Percentiles rank a stretch among this genome's conserved stretches.
Evolutionary conservation across 306 rosid genomes (phyloP).

Genomic region (Cucurbita ficifolia): DNA sequence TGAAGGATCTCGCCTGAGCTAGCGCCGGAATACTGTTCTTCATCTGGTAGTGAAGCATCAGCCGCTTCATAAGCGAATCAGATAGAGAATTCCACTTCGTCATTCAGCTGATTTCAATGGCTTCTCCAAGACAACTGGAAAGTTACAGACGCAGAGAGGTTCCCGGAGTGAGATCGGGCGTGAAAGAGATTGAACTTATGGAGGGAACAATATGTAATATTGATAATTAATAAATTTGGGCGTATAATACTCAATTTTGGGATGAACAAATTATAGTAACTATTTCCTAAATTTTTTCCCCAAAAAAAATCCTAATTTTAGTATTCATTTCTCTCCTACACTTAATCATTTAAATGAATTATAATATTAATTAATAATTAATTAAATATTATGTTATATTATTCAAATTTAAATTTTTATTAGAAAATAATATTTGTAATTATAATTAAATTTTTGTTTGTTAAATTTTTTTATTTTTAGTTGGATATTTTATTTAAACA

Average conservation of each 20-base stretch:
- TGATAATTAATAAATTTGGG: background rate
- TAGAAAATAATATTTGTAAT: too few relatives aligned
- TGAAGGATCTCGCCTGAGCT: slow-evolving; percentile 40
- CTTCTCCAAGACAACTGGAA: slow-evolving; percentile 3
- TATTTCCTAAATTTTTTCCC: background rate
- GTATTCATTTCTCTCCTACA: too few relatives aligned
- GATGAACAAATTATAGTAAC: background rate
- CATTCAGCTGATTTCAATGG: slow-evolving; percentile 8
- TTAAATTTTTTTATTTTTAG: too few relatives aligned
- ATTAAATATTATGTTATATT: too few relatives aligned
- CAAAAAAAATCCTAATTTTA: too few relatives aligned
- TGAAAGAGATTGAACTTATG: background rate
- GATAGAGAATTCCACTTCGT: slow-evolving; percentile 43
- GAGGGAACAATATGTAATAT: background rate
- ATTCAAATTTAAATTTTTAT: too few relatives aligned
- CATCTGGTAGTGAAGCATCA: slow-evolving; percentile 21
- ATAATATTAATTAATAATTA: too few relatives aligned
- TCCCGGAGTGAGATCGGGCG: background rate
- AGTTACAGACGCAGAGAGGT: background rate
- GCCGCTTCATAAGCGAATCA: slow-evolving; percentile 32
- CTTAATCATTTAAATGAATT: too few relatives aligned
- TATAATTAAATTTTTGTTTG: too few relatives aligned
- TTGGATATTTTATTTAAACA: too few relatives aligned
- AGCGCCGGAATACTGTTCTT: slow-evolving; percentile 12
- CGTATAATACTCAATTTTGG: background rate